Base-by-base conservation (phyloP, 805 yeast genomes). In the Yamadazyma insecticola region DNA sequence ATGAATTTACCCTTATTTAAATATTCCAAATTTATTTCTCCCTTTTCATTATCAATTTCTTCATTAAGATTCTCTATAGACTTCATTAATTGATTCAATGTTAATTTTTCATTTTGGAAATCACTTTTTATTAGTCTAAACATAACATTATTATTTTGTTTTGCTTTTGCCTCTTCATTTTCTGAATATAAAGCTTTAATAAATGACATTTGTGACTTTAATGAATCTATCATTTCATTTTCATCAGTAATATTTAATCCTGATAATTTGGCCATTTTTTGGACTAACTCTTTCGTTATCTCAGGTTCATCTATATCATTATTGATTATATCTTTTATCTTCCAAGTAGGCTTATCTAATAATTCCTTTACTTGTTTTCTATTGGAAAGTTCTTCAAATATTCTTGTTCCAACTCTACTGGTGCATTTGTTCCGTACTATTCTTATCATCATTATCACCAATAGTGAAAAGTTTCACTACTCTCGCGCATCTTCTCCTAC, bases 111-210 rank as follows among this genome's bases (percentile, higher is more conserved):
- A n/a, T n/a, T n/a, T n/a, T n/a, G n/a, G n/a, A n/a, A n/a, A 36
- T 64, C 71, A 5, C 55, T 39, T 6, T 50, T 52, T 7, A 63
- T 35, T 17, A 65, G 47, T 26, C 71, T 47, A 42, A 65, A 65
- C 6, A 50, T 43, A 13, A 37, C 26, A 27, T 53, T 55, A 32
- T 44, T 48, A 20, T 40, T 47, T 9, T 28, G 32, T 8, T 31
- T 30, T 2, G 11, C 26, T 16, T 19, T 13, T 7, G 26, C 24
- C 10, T 27, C 37, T 13, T 37, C 40, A 16, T 41, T 30, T 3
- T 36, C 45, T 9, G 50, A 51, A 30, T 60, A 60, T 25, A 65
- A 48, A 21, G 53, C 51, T 20, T 51, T 41, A 18, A 64, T 53
- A 39, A 65, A 56, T 13, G 45, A 51, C 50, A 65, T 52, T 37